Conservation (phyloP, 2,329 filamentous ascomycete species). For the Exophiala sideris region DNA sequence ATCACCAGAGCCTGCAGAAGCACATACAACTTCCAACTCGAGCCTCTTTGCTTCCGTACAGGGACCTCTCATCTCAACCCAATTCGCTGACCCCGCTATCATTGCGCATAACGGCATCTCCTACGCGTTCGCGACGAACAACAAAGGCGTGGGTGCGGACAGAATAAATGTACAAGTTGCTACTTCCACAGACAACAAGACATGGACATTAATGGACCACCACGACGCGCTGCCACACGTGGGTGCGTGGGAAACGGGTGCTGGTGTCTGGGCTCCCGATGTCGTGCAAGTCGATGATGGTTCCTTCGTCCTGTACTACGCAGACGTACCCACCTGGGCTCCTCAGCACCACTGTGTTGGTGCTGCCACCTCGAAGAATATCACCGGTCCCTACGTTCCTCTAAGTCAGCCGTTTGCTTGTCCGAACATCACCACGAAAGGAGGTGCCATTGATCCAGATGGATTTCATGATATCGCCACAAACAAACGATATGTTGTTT, state of each 20-base stretch:
- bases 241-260: constrained; percentile 53
- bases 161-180: constrained; percentile 52
- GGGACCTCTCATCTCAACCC: constrained; percentile 33
- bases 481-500: constrained; percentile 57
- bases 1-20: constrained; percentile 11
- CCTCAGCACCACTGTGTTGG: constrained; percentile 55
- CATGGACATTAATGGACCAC: constrained; percentile 48
- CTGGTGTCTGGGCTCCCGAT: constrained; percentile 61
- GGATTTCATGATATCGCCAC: constrained; percentile 55
- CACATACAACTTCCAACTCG: constrained; percentile 1
- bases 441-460: constrained; percentile 62
- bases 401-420: constrained; percentile 51
- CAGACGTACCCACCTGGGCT: constrained; percentile 37
- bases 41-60: constrained; percentile 22
- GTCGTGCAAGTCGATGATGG: constrained; percentile 50
- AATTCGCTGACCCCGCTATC: constrained; percentile 46
- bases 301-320: constrained; percentile 60
- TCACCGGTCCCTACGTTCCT: constrained; percentile 54
- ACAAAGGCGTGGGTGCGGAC: constrained; percentile 35
- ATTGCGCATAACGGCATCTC: constrained; percentile 50
- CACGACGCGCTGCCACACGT: constrained; percentile 55
- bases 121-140: constrained; percentile 59
- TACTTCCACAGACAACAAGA: constrained; percentile 46
- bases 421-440: constrained; percentile 39
- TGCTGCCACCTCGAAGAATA: constrained; percentile 47